These are phyloP conservation scores for Tubosaeta sp. DNA, from an alignment of 768 basidiomycete genomes.

Conservation along the genomic window DNA sequence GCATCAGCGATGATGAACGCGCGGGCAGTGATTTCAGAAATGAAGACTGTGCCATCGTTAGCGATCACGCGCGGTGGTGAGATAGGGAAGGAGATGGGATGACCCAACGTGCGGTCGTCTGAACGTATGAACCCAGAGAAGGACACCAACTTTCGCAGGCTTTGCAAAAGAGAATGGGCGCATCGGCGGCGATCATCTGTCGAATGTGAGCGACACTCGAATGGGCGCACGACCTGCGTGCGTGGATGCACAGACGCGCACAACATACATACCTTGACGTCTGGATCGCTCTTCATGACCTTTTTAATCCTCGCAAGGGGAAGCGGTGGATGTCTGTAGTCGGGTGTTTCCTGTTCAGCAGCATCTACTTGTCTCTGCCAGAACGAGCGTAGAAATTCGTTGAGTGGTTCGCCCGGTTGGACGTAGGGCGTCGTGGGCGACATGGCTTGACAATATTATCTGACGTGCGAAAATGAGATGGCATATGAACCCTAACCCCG, in stretches of 20 bases:
- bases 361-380: constrained; percentile 88
- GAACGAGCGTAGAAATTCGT: constrained; percentile 80
- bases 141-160: constrained; percentile 91
- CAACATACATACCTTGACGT: constrained; percentile 73
- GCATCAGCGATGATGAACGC: constrained; percentile 95
- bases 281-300: constrained; percentile 98
- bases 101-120: neutral
- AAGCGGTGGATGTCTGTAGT: constrained; percentile 82
- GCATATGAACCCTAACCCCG: constrained; percentile 25
- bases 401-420: constrained; percentile 79
- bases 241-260: neutral
- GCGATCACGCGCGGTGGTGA: neutral
- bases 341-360: constrained; percentile 84
- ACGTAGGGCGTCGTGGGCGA: constrained; percentile 57
- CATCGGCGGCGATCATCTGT: constrained; percentile 98
- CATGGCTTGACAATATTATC: constrained; percentile 15
- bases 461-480: constrained; percentile 16
- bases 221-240: neutral
- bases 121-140: neutral
- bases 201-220: neutral
- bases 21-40: constrained; percentile 92
- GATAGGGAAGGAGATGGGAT: neutral
- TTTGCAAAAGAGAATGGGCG: constrained; percentile 94
- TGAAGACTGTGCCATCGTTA: constrained; percentile 59
- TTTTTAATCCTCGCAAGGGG: constrained; percentile 97